phyloP scores from a whole-genome alignment of 2,329 filamentous ascomycete species.

The Colletotrichum cordylinicola region DNA sequence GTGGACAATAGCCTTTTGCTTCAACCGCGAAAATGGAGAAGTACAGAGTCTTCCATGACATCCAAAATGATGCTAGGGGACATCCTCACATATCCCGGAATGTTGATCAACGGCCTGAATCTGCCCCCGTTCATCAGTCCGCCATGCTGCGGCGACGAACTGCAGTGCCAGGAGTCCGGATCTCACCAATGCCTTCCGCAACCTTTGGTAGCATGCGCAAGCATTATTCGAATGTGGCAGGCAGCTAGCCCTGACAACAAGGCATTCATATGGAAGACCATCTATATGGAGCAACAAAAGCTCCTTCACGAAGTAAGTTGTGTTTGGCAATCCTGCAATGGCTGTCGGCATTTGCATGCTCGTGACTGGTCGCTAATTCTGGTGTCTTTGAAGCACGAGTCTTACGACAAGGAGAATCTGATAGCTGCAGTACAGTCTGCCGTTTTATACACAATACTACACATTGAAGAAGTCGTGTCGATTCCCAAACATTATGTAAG shows the following conservation, averaged over 20 bases:
- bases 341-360: accelerated
- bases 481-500: neutral
- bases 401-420: neutral
- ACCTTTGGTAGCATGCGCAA: neutral
- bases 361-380: neutral
- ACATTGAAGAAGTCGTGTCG: neutral
- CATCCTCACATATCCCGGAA: neutral
- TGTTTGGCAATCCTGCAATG: accelerated
- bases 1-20: neutral
- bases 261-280: neutral
- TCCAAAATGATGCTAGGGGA: neutral
- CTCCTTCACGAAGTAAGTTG: neutral
- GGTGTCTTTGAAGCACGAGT: neutral
- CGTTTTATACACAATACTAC: neutral
- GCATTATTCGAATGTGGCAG: neutral
- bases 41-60: neutral
- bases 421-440: neutral
- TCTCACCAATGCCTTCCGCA: neutral
- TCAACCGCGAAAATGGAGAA: neutral
- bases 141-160: neutral
- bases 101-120: neutral
- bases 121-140: neutral
- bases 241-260: neutral
- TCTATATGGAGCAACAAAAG: neutral
- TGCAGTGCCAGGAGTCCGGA: neutral